Evolutionary conservation across 2,329 filamentous ascomycete genomes (phyloP).

Genomic region (Meredithiella fracta): DNA sequence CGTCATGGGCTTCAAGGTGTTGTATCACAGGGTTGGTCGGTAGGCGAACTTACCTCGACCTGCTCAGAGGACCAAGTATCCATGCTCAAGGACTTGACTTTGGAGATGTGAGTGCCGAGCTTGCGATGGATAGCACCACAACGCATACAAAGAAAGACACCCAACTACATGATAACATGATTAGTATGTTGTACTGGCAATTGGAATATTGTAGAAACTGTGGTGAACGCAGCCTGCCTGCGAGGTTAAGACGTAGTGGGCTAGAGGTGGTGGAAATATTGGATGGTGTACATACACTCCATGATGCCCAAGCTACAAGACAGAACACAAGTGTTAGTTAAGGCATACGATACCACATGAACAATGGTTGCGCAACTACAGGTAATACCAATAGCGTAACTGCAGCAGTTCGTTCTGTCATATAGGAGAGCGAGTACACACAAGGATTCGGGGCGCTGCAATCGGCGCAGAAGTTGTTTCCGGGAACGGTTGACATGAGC

Average conservation of each 20-base stretch:
- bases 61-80: conserved; percentile 93
- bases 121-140: conserved; percentile 93
- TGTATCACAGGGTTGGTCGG: neutral
- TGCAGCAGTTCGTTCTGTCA: neutral
- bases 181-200: neutral
- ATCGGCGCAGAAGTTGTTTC: conserved; percentile 89
- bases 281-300: conserved; percentile 53
- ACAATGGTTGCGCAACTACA: neutral
- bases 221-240: no score
- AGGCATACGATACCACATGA: neutral
- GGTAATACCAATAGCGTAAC: neutral
- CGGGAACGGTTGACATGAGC: conserved; percentile 63
- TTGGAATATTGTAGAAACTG: no score
- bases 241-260: neutral
- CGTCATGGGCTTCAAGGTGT: neutral
- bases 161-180: conserved; percentile 41
- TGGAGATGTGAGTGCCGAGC: conserved; percentile 91
- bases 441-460: conserved; percentile 84
- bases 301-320: conserved; percentile 73
- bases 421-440: conserved; percentile 31
- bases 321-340: conserved; percentile 12
- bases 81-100: conserved; percentile 98
- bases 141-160: conserved; percentile 93
- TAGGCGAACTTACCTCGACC: conserved; percentile 56
- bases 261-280: neutral